These are phyloP conservation scores for Lunularia cruciata DNA, from an alignment of 225 moss, liverwort and hornwort species.

Conservation along the genomic window DNA sequence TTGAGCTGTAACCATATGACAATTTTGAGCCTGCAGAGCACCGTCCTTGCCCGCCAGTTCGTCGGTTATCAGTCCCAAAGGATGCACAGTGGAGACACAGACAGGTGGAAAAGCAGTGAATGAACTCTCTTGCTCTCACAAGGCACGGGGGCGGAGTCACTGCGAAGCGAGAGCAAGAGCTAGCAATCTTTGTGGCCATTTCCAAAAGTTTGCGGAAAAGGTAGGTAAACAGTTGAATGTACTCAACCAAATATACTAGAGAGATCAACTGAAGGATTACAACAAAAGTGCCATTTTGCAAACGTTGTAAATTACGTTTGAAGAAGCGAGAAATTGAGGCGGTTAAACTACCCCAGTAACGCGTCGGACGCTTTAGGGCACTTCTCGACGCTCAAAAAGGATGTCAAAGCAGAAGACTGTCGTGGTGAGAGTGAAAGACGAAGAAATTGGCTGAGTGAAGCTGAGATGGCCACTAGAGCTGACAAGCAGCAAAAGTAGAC, in stretches of 20 bases:
- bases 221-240: conserved; percentile 26
- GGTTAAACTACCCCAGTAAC: conserved; percentile 7
- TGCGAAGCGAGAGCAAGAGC: conserved; percentile 30
- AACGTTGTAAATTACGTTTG: conserved; percentile 42
- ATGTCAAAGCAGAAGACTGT: conserved; percentile 1
- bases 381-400: background rate
- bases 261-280: conserved; percentile 44
- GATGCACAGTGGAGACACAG: no score
- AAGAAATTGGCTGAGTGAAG: no score
- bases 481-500: no score
- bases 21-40: no score
- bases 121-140: conserved; percentile 35
- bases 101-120: conserved; percentile 32
- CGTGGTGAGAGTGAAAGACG: background rate
- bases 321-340: conserved; percentile 50
- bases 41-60: conserved; percentile 23
- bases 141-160: conserved; percentile 15
- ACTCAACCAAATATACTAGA: conserved; percentile 17
- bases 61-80: conserved; percentile 21
- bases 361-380: conserved; percentile 7
- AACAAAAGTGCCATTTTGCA: conserved; percentile 39
- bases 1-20: background rate
- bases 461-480: no score
- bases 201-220: conserved; percentile 14
- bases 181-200: conserved; percentile 29